phyloP scores from a whole-genome alignment of 164 flowering plant species.

The Berberis thunbergii region DNA sequence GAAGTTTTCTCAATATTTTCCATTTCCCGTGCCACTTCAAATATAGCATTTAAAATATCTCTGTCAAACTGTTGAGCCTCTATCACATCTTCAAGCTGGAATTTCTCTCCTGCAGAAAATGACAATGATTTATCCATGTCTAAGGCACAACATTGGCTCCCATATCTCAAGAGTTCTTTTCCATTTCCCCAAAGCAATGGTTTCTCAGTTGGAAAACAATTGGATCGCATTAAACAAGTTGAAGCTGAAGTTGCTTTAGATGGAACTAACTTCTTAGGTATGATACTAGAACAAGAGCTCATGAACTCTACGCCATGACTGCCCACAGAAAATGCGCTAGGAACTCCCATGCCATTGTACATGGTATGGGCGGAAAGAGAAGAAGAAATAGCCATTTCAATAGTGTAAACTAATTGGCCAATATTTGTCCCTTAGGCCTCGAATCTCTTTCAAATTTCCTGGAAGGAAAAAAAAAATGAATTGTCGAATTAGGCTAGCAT shows the following conservation, averaged over 20 bases:
- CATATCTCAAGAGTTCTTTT: slow-evolving; percentile 7
- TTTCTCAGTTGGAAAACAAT: slow-evolving; percentile 12
- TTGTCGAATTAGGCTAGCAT: no score
- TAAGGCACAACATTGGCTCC: slow-evolving; percentile 26
- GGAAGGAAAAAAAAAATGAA: no score
- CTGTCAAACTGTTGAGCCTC: slow-evolving; percentile 95
- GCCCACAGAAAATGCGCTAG: background rate
- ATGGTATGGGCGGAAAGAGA: background rate
- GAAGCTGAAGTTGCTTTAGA: slow-evolving; percentile 12
- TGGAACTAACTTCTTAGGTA: slow-evolving; percentile 8
- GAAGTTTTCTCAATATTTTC: slow-evolving; percentile 76
- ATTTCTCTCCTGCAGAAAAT: slow-evolving; percentile 46
- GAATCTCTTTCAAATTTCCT: background rate
- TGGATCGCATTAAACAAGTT: slow-evolving; percentile 5
- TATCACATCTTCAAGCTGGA: slow-evolving; percentile 82
- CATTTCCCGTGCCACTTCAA: slow-evolving; percentile 87
- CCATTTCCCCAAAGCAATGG: slow-evolving; percentile 10
- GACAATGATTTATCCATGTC: slow-evolving; percentile 18
- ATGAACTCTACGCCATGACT: background rate
- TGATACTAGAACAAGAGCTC: slow-evolving; percentile 4
- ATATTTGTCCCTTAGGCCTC: background rate
- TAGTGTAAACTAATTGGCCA: background rate
- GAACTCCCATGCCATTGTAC: background rate
- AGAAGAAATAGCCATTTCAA: background rate
- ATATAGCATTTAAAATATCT: slow-evolving; percentile 62